These are phyloP conservation scores for Phaeosphaeriaceae sp. DNA, from an alignment of 2,329 filamentous ascomycete species.

Conservation along the genomic window DNA sequence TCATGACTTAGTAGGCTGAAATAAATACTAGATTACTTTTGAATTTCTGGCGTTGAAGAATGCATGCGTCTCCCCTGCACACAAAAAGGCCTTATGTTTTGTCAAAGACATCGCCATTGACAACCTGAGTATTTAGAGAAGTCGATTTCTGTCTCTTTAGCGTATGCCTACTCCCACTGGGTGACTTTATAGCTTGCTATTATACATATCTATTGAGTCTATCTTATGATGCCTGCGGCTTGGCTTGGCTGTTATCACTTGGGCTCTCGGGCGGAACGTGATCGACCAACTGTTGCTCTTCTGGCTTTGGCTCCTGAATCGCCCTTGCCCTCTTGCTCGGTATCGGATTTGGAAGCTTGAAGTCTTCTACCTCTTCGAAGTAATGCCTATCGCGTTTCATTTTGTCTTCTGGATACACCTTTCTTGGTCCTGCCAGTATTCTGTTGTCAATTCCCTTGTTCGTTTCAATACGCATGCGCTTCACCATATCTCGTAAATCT, in stretches of 20 bases:
- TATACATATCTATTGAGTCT: constrained; percentile 50
- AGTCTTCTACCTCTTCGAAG: constrained; percentile 30
- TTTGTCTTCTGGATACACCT: constrained; percentile 39
- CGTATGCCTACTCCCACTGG: neutral
- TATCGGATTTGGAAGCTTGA: constrained; percentile 31
- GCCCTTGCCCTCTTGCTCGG: constrained; percentile 8
- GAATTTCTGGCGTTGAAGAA: constrained; percentile 41
- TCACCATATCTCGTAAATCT: constrained; percentile 68
- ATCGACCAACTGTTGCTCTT: neutral
- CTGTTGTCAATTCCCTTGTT: constrained; percentile 33
- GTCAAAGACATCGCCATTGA: constrained; percentile 44
- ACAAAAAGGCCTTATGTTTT: constrained; percentile 35
- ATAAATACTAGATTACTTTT: constrained; percentile 30
- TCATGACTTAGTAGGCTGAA: constrained; percentile 12
- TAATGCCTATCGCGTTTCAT: constrained; percentile 37
- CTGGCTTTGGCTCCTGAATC: neutral
- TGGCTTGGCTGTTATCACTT: constrained; percentile 49
- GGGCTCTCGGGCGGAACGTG: constrained; percentile 21
- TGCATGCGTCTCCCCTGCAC: constrained; percentile 35
- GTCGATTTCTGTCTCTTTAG: no score
- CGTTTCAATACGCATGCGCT: constrained; percentile 42
- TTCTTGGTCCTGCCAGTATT: constrained; percentile 34
- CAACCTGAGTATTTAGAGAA: constrained; percentile 13
- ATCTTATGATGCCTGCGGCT: constrained; percentile 39
- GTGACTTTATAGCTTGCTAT: neutral